phyloP scores from a whole-genome alignment of 208 protist genomes.

The Balamuthia mandrillaris region DNA sequence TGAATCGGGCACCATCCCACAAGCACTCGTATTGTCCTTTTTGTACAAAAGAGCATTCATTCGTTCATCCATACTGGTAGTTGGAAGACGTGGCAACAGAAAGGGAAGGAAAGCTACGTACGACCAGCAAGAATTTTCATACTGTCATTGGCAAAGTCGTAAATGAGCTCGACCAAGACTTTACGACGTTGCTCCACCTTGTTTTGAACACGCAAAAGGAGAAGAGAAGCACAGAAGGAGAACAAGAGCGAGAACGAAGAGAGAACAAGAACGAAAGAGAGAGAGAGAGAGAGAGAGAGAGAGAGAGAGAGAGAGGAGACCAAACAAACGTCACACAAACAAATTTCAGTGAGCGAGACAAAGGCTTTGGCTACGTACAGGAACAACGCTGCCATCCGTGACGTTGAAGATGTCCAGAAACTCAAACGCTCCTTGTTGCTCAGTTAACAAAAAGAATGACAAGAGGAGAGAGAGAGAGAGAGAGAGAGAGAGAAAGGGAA shows the following conservation, averaged over 20 bases:
- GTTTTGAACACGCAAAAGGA: neutral
- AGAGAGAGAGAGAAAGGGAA: neutral
- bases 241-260: neutral
- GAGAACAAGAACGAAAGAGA: neutral
- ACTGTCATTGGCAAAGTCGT: neutral
- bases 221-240: neutral
- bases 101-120: neutral
- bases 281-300: neutral
- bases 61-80: neutral
- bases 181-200: neutral
- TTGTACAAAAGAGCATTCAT: neutral
- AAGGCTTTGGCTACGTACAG: too few species aligned
- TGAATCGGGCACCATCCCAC: neutral
- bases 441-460: too few species aligned
- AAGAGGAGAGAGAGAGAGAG: too few species aligned
- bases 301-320: neutral
- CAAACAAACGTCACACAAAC: too few species aligned
- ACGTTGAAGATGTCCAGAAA: slow-evolving; percentile 23
- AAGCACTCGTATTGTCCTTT: neutral
- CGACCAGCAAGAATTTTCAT: neutral
- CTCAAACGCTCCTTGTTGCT: neutral
- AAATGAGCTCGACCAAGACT: neutral
- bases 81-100: neutral
- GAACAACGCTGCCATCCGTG: neutral
- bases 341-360: too few species aligned